Conservation (phyloP, 2,329 filamentous ascomycete genomes). For the Pseudogymnoascus sp. region DNA sequence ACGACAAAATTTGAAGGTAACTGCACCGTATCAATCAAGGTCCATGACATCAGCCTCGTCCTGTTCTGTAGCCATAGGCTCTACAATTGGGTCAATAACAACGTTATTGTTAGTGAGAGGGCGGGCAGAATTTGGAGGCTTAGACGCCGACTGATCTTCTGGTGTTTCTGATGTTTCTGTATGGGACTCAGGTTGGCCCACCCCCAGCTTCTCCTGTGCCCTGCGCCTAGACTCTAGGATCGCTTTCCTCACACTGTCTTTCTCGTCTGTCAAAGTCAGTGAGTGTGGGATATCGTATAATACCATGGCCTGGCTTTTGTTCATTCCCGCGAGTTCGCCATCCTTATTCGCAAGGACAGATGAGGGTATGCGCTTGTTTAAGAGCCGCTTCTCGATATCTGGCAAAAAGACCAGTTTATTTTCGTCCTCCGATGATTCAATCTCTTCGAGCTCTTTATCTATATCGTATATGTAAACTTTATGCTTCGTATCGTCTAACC, state of each 20-base stretch:
- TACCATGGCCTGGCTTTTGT: conserved; percentile 56
- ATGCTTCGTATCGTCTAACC: conserved; percentile 74
- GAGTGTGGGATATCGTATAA: conserved; percentile 76
- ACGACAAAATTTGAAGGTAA: neutral
- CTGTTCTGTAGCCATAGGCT: neutral
- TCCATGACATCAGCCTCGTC: conserved; percentile 4
- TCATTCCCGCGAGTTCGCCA: conserved; percentile 48
- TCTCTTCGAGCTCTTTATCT: conserved; percentile 74
- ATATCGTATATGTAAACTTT: conserved; percentile 88
- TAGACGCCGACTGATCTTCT: neutral
- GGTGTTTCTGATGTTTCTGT: neutral
- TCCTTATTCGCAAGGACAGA: conserved; percentile 55
- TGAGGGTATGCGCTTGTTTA: conserved; percentile 54
- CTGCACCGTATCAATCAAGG: conserved; percentile 1
- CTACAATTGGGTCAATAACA: neutral
- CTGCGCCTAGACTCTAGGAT: conserved; percentile 73
- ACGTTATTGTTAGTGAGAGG: neutral
- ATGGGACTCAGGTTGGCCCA: neutral
- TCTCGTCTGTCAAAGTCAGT: conserved; percentile 65
- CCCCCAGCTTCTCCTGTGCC: conserved; percentile 47
- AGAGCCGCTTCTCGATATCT: conserved; percentile 76
- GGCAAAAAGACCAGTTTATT: conserved; percentile 70
- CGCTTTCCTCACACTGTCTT: conserved; percentile 72
- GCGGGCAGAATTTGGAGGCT: neutral
- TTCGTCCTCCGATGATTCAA: conserved; percentile 51